Evolutionary conservation across 495 filamentous ascomycete genomes (phyloP), one percentile per base, ranked within the genome.

Genomic region (Lasiosphaeria ovina): DNA sequence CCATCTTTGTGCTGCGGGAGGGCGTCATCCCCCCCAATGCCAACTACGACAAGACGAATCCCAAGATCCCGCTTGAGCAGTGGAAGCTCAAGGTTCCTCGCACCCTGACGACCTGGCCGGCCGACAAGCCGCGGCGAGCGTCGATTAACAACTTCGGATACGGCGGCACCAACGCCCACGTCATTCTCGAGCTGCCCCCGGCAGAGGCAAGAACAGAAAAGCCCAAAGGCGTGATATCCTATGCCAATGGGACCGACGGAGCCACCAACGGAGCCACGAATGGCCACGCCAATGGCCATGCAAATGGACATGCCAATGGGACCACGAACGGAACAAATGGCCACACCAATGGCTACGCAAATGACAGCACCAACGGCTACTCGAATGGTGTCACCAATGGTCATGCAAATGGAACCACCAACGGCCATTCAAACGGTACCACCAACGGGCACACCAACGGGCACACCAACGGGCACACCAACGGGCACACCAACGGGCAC

Each of bases 91-190:
- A 74, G 34, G 57, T 79, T 7, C 70, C 69, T 0, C 68, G 47
- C 4, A 55, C 63, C 24, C 42, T 48, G 53, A 66, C 66, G 5
- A 11, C 66, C 4, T 78, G 70, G 74, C 79, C 78, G 35, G 52
- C 24, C 1, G 31, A 51, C 7, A 33, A 42, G 3, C 16, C 75
- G 2, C 73, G 79, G 0, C 72, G 83, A 24, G 69, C 73, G 1
- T 79, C 76, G 3, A 70, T 87, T 12, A 87, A 83, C 57, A 82
- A 75, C 11, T 86, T 83, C 54, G 85, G 85, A 0, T 85, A 78
- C 84, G 86, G 85, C 11, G 85, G 86, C 33, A 76, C 79, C 14
- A 89, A 89, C 63, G 77, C 82, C 1, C 85, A 89, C 60, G 75
- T 71, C 5, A 76, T 88, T 36, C 11, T 88, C 1, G 84, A 88